Percentiles rank a stretch among this genome's conserved stretches.
phyloP scores from a whole-genome alignment of 2,329 filamentous ascomycete genomes.

The Pseudogymnoascus sp. region DNA sequence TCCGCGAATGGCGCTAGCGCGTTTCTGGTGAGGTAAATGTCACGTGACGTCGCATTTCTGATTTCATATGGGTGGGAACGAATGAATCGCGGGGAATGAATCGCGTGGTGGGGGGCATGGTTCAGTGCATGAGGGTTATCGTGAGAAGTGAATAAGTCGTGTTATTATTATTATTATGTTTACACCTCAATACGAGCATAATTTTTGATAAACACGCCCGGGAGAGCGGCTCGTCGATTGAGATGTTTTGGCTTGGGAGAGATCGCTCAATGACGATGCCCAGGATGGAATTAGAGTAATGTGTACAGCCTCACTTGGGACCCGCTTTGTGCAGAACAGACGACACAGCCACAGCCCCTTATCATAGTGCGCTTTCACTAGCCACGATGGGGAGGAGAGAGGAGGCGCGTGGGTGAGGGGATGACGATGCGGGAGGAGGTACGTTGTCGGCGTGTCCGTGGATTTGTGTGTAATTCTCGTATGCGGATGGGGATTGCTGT shows the following conservation, averaged over 20 bases:
- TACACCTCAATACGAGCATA: no score
- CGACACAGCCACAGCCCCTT: background rate
- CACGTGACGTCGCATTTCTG: no score
- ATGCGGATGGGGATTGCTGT: no score
- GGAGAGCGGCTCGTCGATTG: background rate
- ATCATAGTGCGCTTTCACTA: background rate
- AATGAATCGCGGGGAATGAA: background rate
- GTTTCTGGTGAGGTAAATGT: background rate
- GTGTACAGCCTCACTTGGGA: background rate
- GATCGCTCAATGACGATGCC: conserved; percentile 3
- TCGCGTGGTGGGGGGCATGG: no score
- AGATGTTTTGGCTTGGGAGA: background rate
- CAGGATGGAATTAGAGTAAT: background rate
- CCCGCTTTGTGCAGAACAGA: background rate
- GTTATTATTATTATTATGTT: no score
- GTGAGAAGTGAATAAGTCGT: no score
- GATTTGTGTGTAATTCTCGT: no score
- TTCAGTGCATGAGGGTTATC: no score
- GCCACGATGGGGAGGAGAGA: background rate
- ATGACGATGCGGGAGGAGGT: background rate
- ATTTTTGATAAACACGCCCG: no score
- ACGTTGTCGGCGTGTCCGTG: background rate
- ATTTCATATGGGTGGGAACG: no score
- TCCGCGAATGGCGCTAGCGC: background rate
- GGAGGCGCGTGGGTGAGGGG: no score